Evolutionary conservation across 371 early-diverging fungal species (phyloP), one percentile per base, ranked within the genome.

Genomic region (Mucor saturninus): DNA sequence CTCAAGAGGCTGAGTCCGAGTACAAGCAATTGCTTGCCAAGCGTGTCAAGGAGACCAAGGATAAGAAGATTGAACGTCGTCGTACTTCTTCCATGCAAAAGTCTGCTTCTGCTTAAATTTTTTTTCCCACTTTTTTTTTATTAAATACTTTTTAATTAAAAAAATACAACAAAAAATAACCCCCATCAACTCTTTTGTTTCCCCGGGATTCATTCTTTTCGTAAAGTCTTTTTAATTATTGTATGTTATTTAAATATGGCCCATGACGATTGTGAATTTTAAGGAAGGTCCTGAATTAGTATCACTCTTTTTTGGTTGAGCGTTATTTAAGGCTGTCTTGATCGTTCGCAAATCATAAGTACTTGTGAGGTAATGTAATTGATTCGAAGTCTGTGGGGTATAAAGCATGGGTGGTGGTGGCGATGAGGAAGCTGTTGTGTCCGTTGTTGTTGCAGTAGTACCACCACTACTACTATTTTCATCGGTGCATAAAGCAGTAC

Each of bases 21-120:
- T 98, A 97, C 91, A 91, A 93, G 83, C 89, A 89, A 82, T 84
- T 97, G 61, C 86, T 98, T 59, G 94, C 95, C 67, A 84, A 91
- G 85, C 95, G 96, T 75, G 85, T 91, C 83, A 93, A 95, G 90
- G 96, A 96, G 84, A 76, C 86, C 76, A 90, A 89, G 79, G 88
- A 91, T 73, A 77, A 82, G 75, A 91, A 90, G 81, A 64, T 84
- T 71, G 86, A 85, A 72, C 80, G 86, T 69, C 84, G 86, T 66
- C 86, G 89, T 65, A 81, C 86, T 66, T 81, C 85, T 66, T 86
- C 86, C 68, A 74, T 86, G 75, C 83, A 82, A 67, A 84, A 86
- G 83, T 77, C 81, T 63, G 54, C 72, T 50, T 73, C 77, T 65
- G 76, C 74, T 64, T 75, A 74, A 72, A 68, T 45, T 9, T 30